Conservation (phyloP, 208 protist genomes). For the Giardia duodenalis region DNA sequence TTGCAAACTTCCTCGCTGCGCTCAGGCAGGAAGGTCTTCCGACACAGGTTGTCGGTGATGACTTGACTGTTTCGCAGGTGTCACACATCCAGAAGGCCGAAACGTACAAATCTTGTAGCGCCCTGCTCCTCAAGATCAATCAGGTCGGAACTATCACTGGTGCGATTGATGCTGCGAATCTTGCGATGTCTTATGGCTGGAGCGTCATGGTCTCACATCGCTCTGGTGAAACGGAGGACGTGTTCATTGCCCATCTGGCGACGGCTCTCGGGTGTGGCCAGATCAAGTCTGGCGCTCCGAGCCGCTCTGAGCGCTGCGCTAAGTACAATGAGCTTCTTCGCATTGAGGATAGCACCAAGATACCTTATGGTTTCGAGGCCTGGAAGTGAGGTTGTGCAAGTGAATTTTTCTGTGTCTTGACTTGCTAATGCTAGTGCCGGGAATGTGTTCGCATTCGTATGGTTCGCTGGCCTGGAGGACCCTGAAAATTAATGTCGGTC, state of each 20-base stretch:
- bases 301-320: constrained; percentile 77
- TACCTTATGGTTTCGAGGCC: constrained; percentile 28
- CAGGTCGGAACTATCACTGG: constrained; percentile 93
- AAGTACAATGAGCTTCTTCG: constrained; percentile 98
- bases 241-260: constrained; percentile 91
- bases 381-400: constrained; percentile 30
- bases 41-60: constrained; percentile 88
- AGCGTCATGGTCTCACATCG: constrained; percentile 78
- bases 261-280: constrained; percentile 76
- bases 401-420: not conserved
- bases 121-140: constrained; percentile 95
- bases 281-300: constrained; percentile 97
- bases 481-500: too few relatives aligned
- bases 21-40: constrained; percentile 50
- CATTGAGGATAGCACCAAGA: constrained; percentile 72
- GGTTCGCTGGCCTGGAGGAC: too few relatives aligned
- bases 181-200: constrained; percentile 63
- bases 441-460: not conserved
- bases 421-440: not conserved
- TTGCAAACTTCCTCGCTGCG: constrained; percentile 56
- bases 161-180: constrained; percentile 72
- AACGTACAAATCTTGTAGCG: constrained; percentile 71
- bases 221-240: constrained; percentile 90
- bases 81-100: constrained; percentile 73
- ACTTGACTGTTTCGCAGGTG: constrained; percentile 88